Percentiles rank a stretch among this genome's conserved stretches.
These are phyloP conservation scores for Penicillium angulare DNA, from an alignment of 495 filamentous ascomycete genomes.

Conservation along the genomic window DNA sequence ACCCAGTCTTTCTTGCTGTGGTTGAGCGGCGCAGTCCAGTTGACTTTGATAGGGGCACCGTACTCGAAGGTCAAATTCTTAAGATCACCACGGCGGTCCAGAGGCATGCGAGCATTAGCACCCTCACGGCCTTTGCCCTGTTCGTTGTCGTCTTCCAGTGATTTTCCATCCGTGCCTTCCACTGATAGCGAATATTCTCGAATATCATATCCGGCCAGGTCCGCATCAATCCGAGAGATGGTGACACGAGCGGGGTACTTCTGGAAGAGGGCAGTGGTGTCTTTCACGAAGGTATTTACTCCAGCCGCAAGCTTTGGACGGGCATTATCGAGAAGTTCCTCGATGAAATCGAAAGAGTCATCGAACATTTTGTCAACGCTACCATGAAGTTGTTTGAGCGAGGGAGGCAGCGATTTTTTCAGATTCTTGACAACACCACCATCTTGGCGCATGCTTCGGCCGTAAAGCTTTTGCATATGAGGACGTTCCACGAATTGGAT, in stretches of 20 bases:
- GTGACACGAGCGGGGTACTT: conserved; percentile 87
- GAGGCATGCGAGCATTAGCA: conserved; percentile 46
- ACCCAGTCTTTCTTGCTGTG: conserved; percentile 96
- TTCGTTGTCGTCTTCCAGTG: conserved; percentile 49
- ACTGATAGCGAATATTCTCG: conserved; percentile 78
- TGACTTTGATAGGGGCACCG: conserved; percentile 84
- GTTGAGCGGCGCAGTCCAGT: conserved; percentile 87
- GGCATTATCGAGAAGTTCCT: conserved; percentile 87
- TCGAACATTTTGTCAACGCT: conserved; percentile 85
- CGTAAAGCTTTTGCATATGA: conserved; percentile 98
- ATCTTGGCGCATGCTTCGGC: conserved; percentile 75
- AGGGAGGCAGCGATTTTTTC: conserved; percentile 82
- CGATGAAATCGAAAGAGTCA: conserved; percentile 81
- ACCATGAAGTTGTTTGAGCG: conserved; percentile 70
- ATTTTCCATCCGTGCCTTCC: conserved; percentile 59
- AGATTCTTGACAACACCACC: conserved; percentile 90
- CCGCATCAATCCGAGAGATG: conserved; percentile 75
- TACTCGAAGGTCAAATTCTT: conserved; percentile 82
- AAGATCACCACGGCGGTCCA: conserved; percentile 55
- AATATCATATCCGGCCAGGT: conserved; percentile 80
- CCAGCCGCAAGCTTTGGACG: conserved; percentile 83
- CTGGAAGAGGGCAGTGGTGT: conserved; percentile 84
- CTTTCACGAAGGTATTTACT: conserved; percentile 81
- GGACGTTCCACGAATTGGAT: conserved; percentile 93
- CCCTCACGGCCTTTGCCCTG: conserved; percentile 49